A percentile compares a stretch with the other conserved stretches of the same genome.
These are phyloP conservation scores for Rhododendron mucronatum DNA, from an alignment of 148 eudicot species.

Conservation along the genomic window DNA sequence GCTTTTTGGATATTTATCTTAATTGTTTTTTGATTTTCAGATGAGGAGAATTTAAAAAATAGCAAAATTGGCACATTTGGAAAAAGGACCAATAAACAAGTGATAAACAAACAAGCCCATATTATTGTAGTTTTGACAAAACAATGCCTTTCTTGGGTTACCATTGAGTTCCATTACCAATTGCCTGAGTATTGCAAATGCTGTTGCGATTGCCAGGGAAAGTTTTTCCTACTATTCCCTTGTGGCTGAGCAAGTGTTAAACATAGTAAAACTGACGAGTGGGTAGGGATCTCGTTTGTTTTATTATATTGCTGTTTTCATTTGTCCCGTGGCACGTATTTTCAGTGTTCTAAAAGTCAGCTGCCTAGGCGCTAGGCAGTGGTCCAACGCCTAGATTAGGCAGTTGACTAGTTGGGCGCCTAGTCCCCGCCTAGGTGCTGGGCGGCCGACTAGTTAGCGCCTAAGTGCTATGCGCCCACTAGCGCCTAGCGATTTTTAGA, in stretches of 20 bases:
- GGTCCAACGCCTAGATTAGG: too few species aligned
- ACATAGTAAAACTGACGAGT: background rate
- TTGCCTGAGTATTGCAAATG: background rate
- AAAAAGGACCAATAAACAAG: background rate
- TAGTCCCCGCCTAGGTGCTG: too few species aligned
- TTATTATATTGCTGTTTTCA: background rate
- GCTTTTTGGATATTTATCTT: background rate
- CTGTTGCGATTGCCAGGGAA: background rate
- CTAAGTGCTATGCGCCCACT: too few species aligned
- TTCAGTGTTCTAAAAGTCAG: too few species aligned
- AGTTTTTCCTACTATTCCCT: background rate
- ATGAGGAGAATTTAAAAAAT: background rate
- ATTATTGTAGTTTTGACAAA: background rate
- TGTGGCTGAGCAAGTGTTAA: background rate
- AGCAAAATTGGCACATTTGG: background rate
- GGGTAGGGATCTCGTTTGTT: background rate
- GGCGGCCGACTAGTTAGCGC: too few species aligned
- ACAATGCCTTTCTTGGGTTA: background rate
- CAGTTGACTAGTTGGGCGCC: too few species aligned
- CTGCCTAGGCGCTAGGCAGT: too few species aligned
- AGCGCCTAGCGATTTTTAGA: too few species aligned
- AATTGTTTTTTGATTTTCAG: background rate
- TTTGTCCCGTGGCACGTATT: background rate
- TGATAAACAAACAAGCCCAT: background rate
- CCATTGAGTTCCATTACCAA: background rate